A percentile compares a stretch with the other conserved stretches of the same genome.
These are phyloP conservation scores for Penicillium janthinellum DNA, from an alignment of 2,329 filamentous ascomycete species.

Conservation along the genomic window DNA sequence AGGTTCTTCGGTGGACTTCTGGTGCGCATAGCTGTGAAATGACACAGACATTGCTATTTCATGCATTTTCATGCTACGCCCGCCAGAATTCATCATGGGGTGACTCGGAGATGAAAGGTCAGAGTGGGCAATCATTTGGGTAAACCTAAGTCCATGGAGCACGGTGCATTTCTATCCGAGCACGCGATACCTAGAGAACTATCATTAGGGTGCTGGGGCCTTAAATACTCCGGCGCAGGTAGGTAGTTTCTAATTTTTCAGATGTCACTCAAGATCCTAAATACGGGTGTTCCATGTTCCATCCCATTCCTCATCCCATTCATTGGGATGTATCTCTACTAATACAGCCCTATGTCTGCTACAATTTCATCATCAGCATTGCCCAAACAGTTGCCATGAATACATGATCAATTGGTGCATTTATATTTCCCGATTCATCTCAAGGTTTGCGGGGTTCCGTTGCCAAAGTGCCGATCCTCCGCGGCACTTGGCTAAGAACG, in stretches of 20 bases:
- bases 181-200: background rate
- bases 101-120: no score
- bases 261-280: background rate
- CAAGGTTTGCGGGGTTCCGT: constrained; percentile 12
- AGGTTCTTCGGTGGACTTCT: no score
- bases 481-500: constrained; percentile 2
- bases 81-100: no score
- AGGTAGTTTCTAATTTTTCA: background rate
- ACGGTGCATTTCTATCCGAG: background rate
- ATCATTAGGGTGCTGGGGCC: no score
- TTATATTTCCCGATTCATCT: constrained; percentile 2
- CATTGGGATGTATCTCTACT: no score
- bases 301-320: no score
- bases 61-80: no score
- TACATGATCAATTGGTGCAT: constrained; percentile 8
- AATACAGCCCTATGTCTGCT: background rate
- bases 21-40: no score
- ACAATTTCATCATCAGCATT: background rate
- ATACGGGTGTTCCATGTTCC: background rate
- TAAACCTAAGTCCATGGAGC: background rate
- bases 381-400: background rate
- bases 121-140: background rate
- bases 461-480: background rate
- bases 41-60: no score
- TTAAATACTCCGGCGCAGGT: background rate